Base-by-base conservation (phyloP, 768 basidiomycete species). In the Suillus americanus region DNA sequence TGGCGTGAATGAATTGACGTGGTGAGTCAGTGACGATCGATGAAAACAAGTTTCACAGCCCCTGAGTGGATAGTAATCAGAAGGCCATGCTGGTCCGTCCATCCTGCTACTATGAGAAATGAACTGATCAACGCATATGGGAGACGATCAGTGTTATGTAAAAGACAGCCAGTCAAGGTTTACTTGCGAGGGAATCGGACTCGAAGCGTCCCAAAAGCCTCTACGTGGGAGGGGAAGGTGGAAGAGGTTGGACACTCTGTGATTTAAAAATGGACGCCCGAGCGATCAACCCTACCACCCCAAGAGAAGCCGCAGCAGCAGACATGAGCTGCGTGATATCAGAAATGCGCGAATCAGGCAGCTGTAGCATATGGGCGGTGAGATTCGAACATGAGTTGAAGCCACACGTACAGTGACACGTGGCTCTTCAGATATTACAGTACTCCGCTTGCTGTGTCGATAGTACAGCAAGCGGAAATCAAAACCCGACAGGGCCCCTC, bases 11-110 rank as follows among this genome's bases (percentile, higher is more conserved):
- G 3, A 30, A 18, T 69, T 18, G 10, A 71, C 73, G 5, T 73
- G 45, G 33, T 74, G 74, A 53, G 35, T 35, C 35, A 35, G 35
- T 35, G 35, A 10, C 35, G 35, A 35, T 9, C 74, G 68, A 4
- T 14, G 38, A 40, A 5, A 40, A 40, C 38, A 40, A 33, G 3
- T 40, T 40, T 40, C 38, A 14, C 38, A 40, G 38, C 14, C 5
- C 3, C 14, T 40, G 38, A 40, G 38, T 10, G 13, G 14, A 40
- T 40, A 14, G 35, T 9, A 35, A 35, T 35, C 9, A 35, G 35
- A 35, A 1, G 35, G 35, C 35, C 35, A 35, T 35, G 10, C 35
- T 35, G 35, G 35, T 35, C 9, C 9, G 9, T 35, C 35, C 35
- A 38, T 38, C 38, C 38, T 4, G 13, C 13, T 14, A 38, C 13